Conservation (phyloP, 2,329 filamentous ascomycete genomes). For the Neonectria sp. region DNA sequence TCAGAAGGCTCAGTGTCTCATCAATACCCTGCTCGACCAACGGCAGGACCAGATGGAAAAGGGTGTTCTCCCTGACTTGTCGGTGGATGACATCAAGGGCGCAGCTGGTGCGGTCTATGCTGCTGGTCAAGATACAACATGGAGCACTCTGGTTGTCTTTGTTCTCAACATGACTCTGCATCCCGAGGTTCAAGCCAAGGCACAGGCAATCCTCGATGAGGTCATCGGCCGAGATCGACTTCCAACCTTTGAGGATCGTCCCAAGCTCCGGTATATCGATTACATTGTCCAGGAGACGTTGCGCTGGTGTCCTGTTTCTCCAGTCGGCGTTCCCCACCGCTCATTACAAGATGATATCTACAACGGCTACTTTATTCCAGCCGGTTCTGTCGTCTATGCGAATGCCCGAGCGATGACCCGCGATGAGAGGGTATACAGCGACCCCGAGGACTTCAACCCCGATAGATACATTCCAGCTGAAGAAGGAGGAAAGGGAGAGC, state of each 20-base stretch:
- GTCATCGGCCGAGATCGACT: constrained; percentile 58
- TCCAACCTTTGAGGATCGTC: constrained; percentile 57
- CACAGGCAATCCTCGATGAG: constrained; percentile 56
- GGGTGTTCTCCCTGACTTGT: constrained; percentile 52
- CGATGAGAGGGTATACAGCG: constrained; percentile 16
- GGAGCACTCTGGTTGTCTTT: constrained; percentile 54
- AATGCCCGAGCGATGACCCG: constrained; percentile 27
- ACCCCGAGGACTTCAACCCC: constrained; percentile 19
- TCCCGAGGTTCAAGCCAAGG: constrained; percentile 57
- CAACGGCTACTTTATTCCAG: constrained; percentile 27
- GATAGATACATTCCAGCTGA: constrained; percentile 24
- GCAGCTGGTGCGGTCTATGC: constrained; percentile 26
- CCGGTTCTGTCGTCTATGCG: constrained; percentile 26
- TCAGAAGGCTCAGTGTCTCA: constrained; percentile 50
- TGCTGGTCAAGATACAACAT: constrained; percentile 35
- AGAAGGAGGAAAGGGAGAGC: constrained; percentile 27
- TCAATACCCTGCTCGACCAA: constrained; percentile 47
- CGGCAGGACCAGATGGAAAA: constrained; percentile 43
- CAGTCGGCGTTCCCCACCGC: constrained; percentile 27
- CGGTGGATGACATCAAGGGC: constrained; percentile 27
- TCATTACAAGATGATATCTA: constrained; percentile 25
- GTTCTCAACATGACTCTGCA: constrained; percentile 62
- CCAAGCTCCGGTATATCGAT: constrained; percentile 27
- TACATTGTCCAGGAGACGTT: constrained; percentile 29
- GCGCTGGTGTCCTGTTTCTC: constrained; percentile 27